These are phyloP conservation scores for Calonectria pseudoturangicola DNA, from an alignment of 2,329 filamentous ascomycete species.

Conservation along the genomic window DNA sequence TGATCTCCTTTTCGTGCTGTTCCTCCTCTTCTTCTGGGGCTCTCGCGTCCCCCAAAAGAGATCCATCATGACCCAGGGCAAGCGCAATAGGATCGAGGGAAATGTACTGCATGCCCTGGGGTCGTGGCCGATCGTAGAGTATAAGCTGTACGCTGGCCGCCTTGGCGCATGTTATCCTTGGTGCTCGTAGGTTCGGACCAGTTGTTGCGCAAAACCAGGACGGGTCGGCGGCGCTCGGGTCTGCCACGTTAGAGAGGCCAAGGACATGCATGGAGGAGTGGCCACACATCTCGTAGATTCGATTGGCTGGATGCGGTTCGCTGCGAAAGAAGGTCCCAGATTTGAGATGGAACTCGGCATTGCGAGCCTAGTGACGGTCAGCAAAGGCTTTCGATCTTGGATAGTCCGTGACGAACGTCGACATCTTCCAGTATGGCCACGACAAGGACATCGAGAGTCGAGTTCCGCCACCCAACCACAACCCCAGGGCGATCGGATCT, in stretches of 20 bases:
- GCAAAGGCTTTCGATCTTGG: slow-evolving; percentile 21
- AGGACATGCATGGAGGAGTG: slow-evolving; percentile 89
- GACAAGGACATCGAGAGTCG: slow-evolving; percentile 91
- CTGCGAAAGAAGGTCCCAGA: slow-evolving; percentile 89
- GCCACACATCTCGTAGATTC: slow-evolving; percentile 90
- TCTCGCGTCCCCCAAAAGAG: slow-evolving; percentile 59
- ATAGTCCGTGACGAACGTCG: slow-evolving; percentile 75
- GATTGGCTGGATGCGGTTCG: slow-evolving; percentile 84
- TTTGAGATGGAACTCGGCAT: slow-evolving; percentile 91
- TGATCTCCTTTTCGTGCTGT: slow-evolving; percentile 73
- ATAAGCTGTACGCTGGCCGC: slow-evolving; percentile 89
- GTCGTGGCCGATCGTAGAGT: slow-evolving; percentile 89
- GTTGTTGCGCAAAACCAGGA: slow-evolving; percentile 80
- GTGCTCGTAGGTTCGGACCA: slow-evolving; percentile 72
- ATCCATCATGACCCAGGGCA: slow-evolving; percentile 84
- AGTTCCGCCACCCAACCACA: slow-evolving; percentile 97
- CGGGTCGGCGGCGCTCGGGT: slow-evolving; percentile 73
- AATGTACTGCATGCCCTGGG: slow-evolving; percentile 95
- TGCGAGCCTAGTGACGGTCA: slow-evolving; percentile 74
- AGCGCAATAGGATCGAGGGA: slow-evolving; percentile 92
- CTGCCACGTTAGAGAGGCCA: slow-evolving; percentile 83
- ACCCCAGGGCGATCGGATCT: slow-evolving; percentile 85
- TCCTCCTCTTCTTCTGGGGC: slow-evolving; percentile 83
- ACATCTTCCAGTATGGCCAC: slow-evolving; percentile 93
- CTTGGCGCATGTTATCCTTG: slow-evolving; percentile 82